phyloP scores from a whole-genome alignment of 495 filamentous ascomycete species.

The Penicillium atrosanguineum region DNA sequence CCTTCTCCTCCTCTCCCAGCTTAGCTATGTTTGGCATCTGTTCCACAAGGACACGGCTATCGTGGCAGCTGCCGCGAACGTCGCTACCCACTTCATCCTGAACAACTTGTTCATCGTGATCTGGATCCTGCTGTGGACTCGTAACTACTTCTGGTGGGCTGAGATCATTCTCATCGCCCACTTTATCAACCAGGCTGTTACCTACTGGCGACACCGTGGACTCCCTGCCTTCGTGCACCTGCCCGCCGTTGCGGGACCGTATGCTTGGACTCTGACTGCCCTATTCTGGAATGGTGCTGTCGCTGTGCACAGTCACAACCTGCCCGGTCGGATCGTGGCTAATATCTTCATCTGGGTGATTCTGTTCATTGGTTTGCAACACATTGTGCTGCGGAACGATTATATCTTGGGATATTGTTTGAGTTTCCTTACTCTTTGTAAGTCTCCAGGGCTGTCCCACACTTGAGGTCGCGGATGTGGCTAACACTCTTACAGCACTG shows the following conservation, averaged over 20 bases:
- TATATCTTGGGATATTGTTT: constrained; percentile 80
- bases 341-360: constrained; percentile 86
- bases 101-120: constrained; percentile 76
- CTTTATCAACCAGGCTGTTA: constrained; percentile 69
- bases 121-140: constrained; percentile 80
- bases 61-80: constrained; percentile 67
- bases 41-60: constrained; percentile 60
- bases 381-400: constrained; percentile 69
- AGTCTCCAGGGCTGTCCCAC: constrained; percentile 18
- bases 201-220: constrained; percentile 75
- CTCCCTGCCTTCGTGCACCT: constrained; percentile 70
- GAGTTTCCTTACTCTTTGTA: constrained; percentile 66
- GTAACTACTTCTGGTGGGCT: constrained; percentile 65
- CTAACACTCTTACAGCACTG: constrained; percentile 45
- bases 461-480: background rate
- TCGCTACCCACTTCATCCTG: constrained; percentile 80
- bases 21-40: constrained; percentile 72
- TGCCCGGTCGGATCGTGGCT: constrained; percentile 71
- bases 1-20: constrained; percentile 68
- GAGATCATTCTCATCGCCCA: constrained; percentile 76
- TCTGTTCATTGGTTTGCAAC: constrained; percentile 67
- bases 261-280: constrained; percentile 80
- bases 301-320: constrained; percentile 56
- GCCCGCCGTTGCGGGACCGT: constrained; percentile 69
- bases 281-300: constrained; percentile 87